Conservation (phyloP, 768 basidiomycete genomes). For the Cyclocybe aegerita region DNA sequence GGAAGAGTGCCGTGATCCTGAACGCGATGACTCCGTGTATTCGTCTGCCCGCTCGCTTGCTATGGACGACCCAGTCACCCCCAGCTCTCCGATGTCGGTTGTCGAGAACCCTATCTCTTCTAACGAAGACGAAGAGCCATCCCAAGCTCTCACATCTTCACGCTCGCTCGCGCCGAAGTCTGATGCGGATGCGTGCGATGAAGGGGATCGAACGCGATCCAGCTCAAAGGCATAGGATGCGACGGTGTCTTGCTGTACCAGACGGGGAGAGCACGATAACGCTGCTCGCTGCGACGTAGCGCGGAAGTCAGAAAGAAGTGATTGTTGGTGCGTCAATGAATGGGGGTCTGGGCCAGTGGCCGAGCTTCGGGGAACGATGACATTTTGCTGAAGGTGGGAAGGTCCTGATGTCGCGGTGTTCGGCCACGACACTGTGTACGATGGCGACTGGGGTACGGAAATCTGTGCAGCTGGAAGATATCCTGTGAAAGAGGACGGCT, state of each 20-base stretch:
- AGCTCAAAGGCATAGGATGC: conserved; percentile 11
- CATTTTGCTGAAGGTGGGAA: no score
- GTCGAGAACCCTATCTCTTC: background rate
- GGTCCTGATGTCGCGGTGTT: background rate
- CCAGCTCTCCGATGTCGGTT: no score
- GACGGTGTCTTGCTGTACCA: conserved; percentile 1
- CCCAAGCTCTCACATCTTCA: conserved; percentile 9
- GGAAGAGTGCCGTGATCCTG: conserved; percentile 7
- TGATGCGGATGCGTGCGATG: conserved; percentile 16
- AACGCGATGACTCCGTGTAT: background rate
- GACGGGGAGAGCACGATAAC: conserved; percentile 8
- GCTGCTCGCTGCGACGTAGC: conserved; percentile 17
- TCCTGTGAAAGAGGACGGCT: conserved; percentile 6
- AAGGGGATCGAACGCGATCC: conserved; percentile 20
- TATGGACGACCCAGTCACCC: no score
- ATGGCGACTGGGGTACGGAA: conserved; percentile 2
- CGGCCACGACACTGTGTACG: conserved; percentile 11
- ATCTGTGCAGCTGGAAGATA: conserved; percentile 4
- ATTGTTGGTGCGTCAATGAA: background rate
- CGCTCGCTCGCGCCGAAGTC: conserved; percentile 8
- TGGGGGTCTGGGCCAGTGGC: background rate
- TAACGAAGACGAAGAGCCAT: conserved; percentile 6
- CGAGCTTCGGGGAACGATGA: no score
- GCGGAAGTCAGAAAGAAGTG: conserved; percentile 15
- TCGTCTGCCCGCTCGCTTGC: conserved; percentile 3